Base-by-base conservation (phyloP, 495 filamentous ascomycete species). In the Aspergillus coremiiformis region DNA sequence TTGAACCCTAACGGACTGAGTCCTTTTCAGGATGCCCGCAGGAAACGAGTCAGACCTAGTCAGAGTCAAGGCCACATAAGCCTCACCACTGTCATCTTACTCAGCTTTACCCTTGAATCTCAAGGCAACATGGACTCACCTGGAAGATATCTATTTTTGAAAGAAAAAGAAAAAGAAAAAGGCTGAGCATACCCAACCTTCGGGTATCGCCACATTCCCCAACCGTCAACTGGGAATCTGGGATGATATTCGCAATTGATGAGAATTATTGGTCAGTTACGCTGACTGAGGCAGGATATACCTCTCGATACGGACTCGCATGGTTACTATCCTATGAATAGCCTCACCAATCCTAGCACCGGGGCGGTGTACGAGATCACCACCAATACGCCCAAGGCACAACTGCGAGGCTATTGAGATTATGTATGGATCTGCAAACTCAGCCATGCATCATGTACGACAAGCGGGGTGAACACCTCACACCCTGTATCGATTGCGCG, bases 371-470 rank as follows among this genome's bases (percentile, higher is more conserved):
- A n/a, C 23, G 44, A 10, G 7, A 27, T 30, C 44, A 47, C 37
- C 37, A 17, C 37, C 19, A 47, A 11, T 17, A 33, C 44, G 24
- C 23, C 44, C 27, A 47, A 47, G 44, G 29, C 44, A 14, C 44
- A 33, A 47, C 24, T 39, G 32, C 33, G 20, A 17, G 32, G 17
- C 47, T 49, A 49, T 49, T 41, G 47, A 41, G 19, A 24, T 21
- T 41, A 37, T 33, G 47, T 20, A 9, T 41, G 47, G 44, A 49
- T 41, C 47, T 23, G 35, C 47, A 41, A 35, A 20, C 46, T 17
- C 29, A 49, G 32, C 20, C 27, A 33, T 24, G 39, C 2, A 8
- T 6, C 10, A 45, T 45, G 26, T n/a, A 15, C 8, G 1, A 3
- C 12, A 14, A 21, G 26, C 11, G 1, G 42, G 42, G 26, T 10